Conservation (phyloP, 129 eudicot species). For the Scalesia atractyloides region DNA sequence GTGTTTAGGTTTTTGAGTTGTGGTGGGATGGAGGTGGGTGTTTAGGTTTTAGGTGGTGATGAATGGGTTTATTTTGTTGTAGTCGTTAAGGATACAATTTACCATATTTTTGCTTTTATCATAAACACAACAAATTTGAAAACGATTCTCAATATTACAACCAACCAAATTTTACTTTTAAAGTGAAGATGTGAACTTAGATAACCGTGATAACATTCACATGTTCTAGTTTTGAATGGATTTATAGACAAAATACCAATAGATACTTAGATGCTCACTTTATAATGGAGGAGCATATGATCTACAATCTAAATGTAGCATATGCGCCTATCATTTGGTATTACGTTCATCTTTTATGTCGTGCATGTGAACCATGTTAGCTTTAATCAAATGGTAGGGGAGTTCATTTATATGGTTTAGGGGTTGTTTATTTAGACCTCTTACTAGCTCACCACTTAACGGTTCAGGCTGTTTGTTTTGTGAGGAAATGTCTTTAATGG, state of each 20-base stretch:
- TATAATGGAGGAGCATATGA: not conserved
- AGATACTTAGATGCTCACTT: not conserved
- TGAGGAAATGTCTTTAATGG: too few species aligned
- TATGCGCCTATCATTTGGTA: not conserved
- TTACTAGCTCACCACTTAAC: too few species aligned
- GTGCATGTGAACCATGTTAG: constrained; percentile 1
- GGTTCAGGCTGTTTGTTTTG: too few species aligned
- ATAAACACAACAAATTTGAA: too few species aligned
- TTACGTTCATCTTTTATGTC: not conserved
- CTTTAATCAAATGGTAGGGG: not conserved
- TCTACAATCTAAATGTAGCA: not conserved
- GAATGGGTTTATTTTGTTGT: too few species aligned
- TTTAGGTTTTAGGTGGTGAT: too few species aligned
- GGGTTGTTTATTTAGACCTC: too few species aligned
- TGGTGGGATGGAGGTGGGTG: too few species aligned
- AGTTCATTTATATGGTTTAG: not conserved
- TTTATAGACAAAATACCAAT: not conserved
- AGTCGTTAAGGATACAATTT: not conserved
- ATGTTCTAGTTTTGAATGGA: not conserved
- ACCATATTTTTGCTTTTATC: too few species aligned
- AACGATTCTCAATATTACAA: not conserved
- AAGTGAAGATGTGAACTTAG: not conserved
- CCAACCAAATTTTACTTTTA: not conserved
- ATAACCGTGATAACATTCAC: not conserved
- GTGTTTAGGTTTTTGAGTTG: too few species aligned